Conservation (phyloP, 768 basidiomycete species). For the Psilocybe subaeruginosa region DNA sequence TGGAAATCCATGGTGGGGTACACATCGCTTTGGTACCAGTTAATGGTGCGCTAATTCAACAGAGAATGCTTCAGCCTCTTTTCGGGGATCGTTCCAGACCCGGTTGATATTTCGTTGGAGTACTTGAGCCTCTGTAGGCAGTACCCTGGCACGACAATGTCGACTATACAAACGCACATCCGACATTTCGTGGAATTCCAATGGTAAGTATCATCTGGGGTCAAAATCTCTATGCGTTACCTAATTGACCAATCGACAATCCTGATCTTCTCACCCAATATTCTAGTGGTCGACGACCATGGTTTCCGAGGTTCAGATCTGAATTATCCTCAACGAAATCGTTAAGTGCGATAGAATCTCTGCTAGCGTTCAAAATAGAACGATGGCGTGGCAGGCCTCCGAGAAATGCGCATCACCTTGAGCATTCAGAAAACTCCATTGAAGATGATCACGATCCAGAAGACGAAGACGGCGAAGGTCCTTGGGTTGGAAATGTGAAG, state of each 20-base stretch:
- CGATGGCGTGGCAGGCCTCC: conserved; percentile 49
- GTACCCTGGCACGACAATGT: conserved; percentile 52
- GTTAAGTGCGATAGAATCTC: conserved; percentile 47
- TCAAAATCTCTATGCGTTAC: background rate
- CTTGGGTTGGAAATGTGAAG: background rate
- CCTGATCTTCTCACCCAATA: background rate
- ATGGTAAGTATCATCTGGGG: conserved; percentile 45
- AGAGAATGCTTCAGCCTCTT: conserved; percentile 52
- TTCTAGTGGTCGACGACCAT: conserved; percentile 48
- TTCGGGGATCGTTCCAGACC: conserved; percentile 54
- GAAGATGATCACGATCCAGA: conserved; percentile 14
- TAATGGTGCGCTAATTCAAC: background rate
- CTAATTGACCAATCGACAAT: background rate
- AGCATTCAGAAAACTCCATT: conserved; percentile 18
- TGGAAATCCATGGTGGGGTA: conserved; percentile 69
- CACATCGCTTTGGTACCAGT: background rate
- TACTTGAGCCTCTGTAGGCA: conserved; percentile 64
- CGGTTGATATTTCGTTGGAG: conserved; percentile 67
- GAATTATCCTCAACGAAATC: conserved; percentile 43
- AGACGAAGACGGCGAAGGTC: conserved; percentile 1
- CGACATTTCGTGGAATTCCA: conserved; percentile 70
- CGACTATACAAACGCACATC: conserved; percentile 64
- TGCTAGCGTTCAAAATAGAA: conserved; percentile 47
- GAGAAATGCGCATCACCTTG: conserved; percentile 23
- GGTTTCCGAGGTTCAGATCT: conserved; percentile 59